phyloP scores from a whole-genome alignment of 495 filamentous ascomycete species.

The Tuber brumale region DNA sequence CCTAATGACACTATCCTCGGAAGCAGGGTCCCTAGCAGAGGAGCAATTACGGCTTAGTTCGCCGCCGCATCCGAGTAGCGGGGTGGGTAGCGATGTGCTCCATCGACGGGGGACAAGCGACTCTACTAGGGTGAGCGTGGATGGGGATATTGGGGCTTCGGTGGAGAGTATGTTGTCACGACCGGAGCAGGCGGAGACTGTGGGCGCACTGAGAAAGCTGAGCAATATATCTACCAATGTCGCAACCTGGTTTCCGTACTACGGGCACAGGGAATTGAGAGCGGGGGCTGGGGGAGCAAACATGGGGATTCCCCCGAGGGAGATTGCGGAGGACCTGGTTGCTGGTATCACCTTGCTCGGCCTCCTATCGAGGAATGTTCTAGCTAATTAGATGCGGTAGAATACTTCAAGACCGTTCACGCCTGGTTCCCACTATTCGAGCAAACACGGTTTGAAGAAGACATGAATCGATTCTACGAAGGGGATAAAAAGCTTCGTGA shows the following conservation, averaged over 20 bases:
- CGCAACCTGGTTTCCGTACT: slow-evolving; percentile 35
- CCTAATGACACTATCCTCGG: slow-evolving; percentile 31
- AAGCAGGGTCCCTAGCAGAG: slow-evolving; percentile 34
- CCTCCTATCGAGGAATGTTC: neutral
- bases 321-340: slow-evolving; percentile 27
- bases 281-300: slow-evolving; percentile 31
- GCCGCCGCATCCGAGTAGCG: slow-evolving; percentile 11
- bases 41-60: slow-evolving; percentile 26
- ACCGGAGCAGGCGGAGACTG: slow-evolving; percentile 28
- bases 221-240: slow-evolving; percentile 30
- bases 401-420: slow-evolving; percentile 33
- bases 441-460: slow-evolving; percentile 20
- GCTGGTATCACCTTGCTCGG: slow-evolving; percentile 10
- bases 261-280: slow-evolving; percentile 35
- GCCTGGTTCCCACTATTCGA: slow-evolving; percentile 40
- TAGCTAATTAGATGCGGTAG: slow-evolving; percentile 19
- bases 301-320: slow-evolving; percentile 28
- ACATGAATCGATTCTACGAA: slow-evolving; percentile 31
- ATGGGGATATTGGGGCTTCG: neutral
- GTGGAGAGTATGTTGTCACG: slow-evolving; percentile 4
- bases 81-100: neutral
- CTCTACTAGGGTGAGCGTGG: neutral
- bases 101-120: neutral
- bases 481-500: slow-evolving; percentile 22
- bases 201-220: slow-evolving; percentile 35